Percentiles rank a stretch among this genome's conserved stretches.
These are phyloP conservation scores for Melampsora medusae DNA, from an alignment of 1,284 basidiomycete species.

Conservation along the genomic window DNA sequence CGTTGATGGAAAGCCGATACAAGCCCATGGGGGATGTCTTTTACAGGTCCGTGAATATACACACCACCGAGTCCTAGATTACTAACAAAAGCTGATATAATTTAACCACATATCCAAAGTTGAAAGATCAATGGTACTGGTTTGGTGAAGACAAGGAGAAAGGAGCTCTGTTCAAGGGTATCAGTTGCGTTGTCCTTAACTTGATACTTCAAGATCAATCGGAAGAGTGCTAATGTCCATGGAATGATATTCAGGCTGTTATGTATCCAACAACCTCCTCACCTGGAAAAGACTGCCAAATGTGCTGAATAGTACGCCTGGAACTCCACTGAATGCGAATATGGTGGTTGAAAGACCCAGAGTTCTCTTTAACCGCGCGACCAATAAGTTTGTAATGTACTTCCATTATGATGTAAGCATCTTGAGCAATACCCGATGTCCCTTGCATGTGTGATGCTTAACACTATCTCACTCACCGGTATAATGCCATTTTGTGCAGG, in stretches of 20 bases:
- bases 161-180: slow-evolving; percentile 63
- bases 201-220: too few relatives aligned
- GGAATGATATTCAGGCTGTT: slow-evolving; percentile 51
- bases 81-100: not conserved
- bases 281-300: slow-evolving; percentile 65
- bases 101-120: not conserved
- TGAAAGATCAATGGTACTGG: slow-evolving; percentile 61
- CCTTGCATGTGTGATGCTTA: too few relatives aligned
- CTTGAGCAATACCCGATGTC: slow-evolving; percentile 51
- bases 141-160: slow-evolving; percentile 67
- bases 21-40: slow-evolving; percentile 66
- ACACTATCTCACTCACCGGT: too few relatives aligned
- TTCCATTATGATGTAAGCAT: slow-evolving; percentile 68
- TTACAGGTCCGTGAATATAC: slow-evolving; percentile 58
- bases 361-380: slow-evolving; percentile 55
- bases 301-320: slow-evolving; percentile 61
- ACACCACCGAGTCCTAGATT: not conserved
- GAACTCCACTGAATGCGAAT: slow-evolving; percentile 63
- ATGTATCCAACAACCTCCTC: slow-evolving; percentile 62
- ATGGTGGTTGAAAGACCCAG: slow-evolving; percentile 67
- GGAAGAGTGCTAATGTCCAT: not conserved
- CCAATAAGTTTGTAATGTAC: slow-evolving; percentile 62
- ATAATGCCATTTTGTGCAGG: too few relatives aligned
- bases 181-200: slow-evolving; percentile 48
- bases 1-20: slow-evolving; percentile 65